Evolutionary conservation across 352 stramenopile genomes (phyloP), one percentile per base, ranked within the genome.

Genomic region (Phytopythium vexans): DNA sequence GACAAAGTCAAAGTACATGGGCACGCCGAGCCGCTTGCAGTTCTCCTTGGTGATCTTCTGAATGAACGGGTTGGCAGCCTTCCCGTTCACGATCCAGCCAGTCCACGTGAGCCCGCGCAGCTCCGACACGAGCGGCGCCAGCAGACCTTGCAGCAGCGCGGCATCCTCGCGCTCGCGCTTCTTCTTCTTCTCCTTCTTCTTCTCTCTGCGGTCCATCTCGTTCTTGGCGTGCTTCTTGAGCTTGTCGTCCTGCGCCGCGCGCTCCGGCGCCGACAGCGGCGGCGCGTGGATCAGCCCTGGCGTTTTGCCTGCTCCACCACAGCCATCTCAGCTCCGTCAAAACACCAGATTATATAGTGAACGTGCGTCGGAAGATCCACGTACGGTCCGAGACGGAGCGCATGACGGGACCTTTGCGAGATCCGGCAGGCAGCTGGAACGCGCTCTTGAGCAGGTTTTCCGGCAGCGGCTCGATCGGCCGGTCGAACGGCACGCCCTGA

Each of bases 1-100:
- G 43, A 94, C 70, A 56, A 79, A 94, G 65, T 92, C 80, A 79
- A 94, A 94, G 64, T 92, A 94, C 52, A 91, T 91, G 33, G 79
- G 77, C 14, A 94, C 82, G 12, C 82, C 82, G 0, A 92, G 69
- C 11, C 77, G 67, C 62, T 90, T 89, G 74, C 84, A 94, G 60
- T 94, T 94, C 0, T 94, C 82, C 37, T 76, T 75, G 9, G 84
- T 94, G 63, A 92, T 90, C 64, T 94, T 94, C 53, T 86, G 75
- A 45, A 89, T 63, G 62, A 93, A 92, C n/a, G 83, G 81, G 43
- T 90, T 93, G 0, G 70, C 77, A 0, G 81, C 56, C 41, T 93
- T 92, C 45, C 81, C 79, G 43, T 59, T 83, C 12, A 91, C 75
- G 47, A 88, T 67, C 83, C 83, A 93, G 7, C 72, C 79, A 2